Evolutionary conservation across 2,329 filamentous ascomycete species (phyloP), one percentile per base, ranked within the genome.

Genomic region (Berkeleyomyces basicola): DNA sequence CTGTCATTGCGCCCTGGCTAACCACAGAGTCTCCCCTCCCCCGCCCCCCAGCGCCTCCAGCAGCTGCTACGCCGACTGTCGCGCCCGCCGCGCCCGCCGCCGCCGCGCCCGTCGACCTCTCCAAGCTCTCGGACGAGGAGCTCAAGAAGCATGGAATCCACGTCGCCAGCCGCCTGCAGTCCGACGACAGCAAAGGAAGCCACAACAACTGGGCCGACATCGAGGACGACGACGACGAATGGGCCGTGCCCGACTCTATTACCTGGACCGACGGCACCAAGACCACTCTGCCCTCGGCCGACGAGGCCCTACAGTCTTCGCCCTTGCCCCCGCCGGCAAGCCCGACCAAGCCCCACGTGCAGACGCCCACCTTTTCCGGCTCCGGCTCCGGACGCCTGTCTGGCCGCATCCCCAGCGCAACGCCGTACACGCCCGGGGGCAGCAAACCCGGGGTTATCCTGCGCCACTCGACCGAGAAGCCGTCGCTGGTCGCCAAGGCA

Each of bases 231-330:
- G 87, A 91, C 69, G 89, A 93, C 44, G 88, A 92, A 69, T 92
- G 88, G 87, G 86, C 85, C 11, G 58, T 61, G 16, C 88, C 88
- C 1, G 88, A 93, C 67, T 83, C 86, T 61, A 90, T 93, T 67
- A 88, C 88, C 64, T 95, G 89, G 89, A 88, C 87, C 70, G 89
- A 95, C 72, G 88, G 88, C 61, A 93, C 88, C 58, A 92, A 92
- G 72, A 87, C 87, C 42, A 88, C 84, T 4, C 77, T 91, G 14
- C 82, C 86, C 14, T 80, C 84, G 65, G 75, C 78, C 59, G 82
- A 85, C 46, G 55, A 37, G 23, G 31, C 53, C 2, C 14, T 53
- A 10, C 61, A 51, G 37, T 53, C 61, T 23, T 65, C 65, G 37
- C 64, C 70, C 63, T 67, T 67, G 66, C 68, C 59, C 64, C 42